These are phyloP conservation scores for Tuber borchii DNA, from an alignment of 495 filamentous ascomycete genomes.

Conservation along the genomic window DNA sequence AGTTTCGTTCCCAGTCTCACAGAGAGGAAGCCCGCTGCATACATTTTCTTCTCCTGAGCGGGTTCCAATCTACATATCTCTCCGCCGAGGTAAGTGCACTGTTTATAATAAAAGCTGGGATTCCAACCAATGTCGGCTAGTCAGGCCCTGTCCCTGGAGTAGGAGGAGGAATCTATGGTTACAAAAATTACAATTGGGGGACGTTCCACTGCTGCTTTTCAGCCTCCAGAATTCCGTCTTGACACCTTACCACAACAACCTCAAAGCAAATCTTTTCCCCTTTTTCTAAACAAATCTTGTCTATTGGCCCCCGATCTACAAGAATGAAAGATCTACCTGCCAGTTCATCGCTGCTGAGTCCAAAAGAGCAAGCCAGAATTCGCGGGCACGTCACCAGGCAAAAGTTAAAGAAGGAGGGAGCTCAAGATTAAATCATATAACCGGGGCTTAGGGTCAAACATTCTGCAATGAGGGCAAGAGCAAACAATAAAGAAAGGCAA, in stretches of 20 bases:
- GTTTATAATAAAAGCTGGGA: too few relatives aligned
- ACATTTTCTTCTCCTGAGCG: too few relatives aligned
- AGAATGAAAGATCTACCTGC: slow-evolving; percentile 38
- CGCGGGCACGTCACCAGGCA: slow-evolving; percentile 86
- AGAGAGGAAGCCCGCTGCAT: too few relatives aligned
- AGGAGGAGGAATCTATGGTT: too few relatives aligned
- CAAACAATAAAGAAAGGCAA: not conserved
- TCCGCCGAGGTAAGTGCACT: too few relatives aligned
- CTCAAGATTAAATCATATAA: slow-evolving; percentile 76
- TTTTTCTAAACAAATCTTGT: slow-evolving; percentile 6
- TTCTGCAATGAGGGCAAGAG: slow-evolving; percentile 32
- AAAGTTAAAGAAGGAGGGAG: slow-evolving; percentile 80
- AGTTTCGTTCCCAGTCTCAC: too few relatives aligned
- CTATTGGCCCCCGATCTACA: slow-evolving; percentile 8
- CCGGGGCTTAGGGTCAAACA: slow-evolving; percentile 43
- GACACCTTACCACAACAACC: slow-evolving; percentile 10
- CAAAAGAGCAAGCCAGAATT: slow-evolving; percentile 68
- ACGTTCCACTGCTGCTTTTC: too few relatives aligned
- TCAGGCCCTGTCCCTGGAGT: too few relatives aligned
- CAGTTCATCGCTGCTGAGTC: slow-evolving; percentile 55
- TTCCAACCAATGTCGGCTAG: too few relatives aligned
- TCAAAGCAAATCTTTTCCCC: slow-evolving; percentile 11
- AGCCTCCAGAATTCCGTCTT: too few relatives aligned
- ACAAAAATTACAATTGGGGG: too few relatives aligned
- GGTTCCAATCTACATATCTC: too few relatives aligned